Conservation (phyloP, 768 basidiomycete species). For the Lactarius sanguifluus region DNA sequence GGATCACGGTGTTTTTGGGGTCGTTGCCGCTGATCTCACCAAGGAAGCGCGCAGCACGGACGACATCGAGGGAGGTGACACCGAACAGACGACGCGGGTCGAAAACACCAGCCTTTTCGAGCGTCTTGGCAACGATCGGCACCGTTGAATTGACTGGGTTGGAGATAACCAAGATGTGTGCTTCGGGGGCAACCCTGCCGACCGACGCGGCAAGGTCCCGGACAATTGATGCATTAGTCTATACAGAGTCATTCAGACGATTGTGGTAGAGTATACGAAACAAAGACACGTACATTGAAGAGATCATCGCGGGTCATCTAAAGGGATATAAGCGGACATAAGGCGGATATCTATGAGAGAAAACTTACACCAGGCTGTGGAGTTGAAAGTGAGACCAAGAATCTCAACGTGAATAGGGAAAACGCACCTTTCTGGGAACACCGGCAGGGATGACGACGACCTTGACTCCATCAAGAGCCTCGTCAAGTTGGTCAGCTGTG, state of each 20-base stretch:
- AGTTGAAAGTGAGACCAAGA: slow-evolving; percentile 35
- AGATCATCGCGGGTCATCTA: slow-evolving; percentile 97
- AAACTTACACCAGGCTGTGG: slow-evolving; percentile 77
- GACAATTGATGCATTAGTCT: slow-evolving; percentile 98
- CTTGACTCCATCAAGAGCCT: slow-evolving; percentile 85
- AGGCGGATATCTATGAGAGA: slow-evolving; percentile 25
- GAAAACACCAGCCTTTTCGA: slow-evolving; percentile 90
- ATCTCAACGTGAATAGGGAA: slow-evolving; percentile 6
- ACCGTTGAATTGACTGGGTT: slow-evolving; percentile 99
- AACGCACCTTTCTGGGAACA: slow-evolving; percentile 91
- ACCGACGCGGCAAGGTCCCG: slow-evolving; percentile 91
- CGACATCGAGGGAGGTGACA: slow-evolving; percentile 97
- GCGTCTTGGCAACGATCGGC: slow-evolving; percentile 90
- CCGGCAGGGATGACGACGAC: slow-evolving; percentile 98
- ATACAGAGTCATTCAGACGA: slow-evolving; percentile 15
- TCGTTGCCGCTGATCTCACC: slow-evolving; percentile 62
- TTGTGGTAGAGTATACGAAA: not conserved
- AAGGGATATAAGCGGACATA: slow-evolving; percentile 33
- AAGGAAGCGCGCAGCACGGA: slow-evolving; percentile 92
- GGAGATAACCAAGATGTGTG: slow-evolving; percentile 95
- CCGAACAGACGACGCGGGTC: slow-evolving; percentile 90
- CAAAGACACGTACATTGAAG: slow-evolving; percentile 71
- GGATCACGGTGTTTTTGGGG: slow-evolving; percentile 67
- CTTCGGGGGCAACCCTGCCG: slow-evolving; percentile 82
- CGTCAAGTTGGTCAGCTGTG: slow-evolving; percentile 82